Evolutionary conservation across 1,284 basidiomycete genomes (phyloP), one percentile per base, ranked within the genome.

Genomic region (Malassezia yamatoensis): DNA sequence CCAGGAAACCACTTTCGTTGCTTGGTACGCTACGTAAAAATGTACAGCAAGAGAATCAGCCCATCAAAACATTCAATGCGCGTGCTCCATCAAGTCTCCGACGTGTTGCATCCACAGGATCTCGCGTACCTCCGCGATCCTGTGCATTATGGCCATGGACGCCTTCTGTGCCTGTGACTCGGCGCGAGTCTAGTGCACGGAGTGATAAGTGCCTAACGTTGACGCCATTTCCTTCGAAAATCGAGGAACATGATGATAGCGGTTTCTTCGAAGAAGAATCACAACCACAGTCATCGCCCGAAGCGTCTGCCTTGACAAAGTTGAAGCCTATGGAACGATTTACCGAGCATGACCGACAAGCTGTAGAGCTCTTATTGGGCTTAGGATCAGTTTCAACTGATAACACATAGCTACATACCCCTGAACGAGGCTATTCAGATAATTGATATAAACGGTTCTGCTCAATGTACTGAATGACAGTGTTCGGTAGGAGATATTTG

Each of bases 381-480:
- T 56, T 68, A n/a, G 64, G 61, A n/a, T 58, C 21, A 18, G 24
- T 35, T 13, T 13, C 58, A 29, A 39, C 16, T 35, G 35, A 37
- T 18, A 16, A 24, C 32, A 15, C 38, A 48, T 54, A 54, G 53
- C 45, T 45, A 47, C 45, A 47, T 47, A 47, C 45, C 45, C 45
- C 13, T 29, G 24, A 20, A 3, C 45, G 16, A 47, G 8, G n/a
- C 24, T 43, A 10, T 13, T 43, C 40, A 10, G 24, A 32, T n/a
- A 42, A 8, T 21, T 21, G 51, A 34, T 58, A 58, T 49, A 80
- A 68, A n/a, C 83, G 80, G 66, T 90, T 78, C 66, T 85, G 78
- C 68, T 93, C 86, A 76, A 98, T 98, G 75, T 98, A 98, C 67
- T 91, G 85, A 58, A 94, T 90, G 53, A 96, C 93, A 47, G 85